Conservation (phyloP, 208 protist species). For the Trypanosoma grayi region DNA sequence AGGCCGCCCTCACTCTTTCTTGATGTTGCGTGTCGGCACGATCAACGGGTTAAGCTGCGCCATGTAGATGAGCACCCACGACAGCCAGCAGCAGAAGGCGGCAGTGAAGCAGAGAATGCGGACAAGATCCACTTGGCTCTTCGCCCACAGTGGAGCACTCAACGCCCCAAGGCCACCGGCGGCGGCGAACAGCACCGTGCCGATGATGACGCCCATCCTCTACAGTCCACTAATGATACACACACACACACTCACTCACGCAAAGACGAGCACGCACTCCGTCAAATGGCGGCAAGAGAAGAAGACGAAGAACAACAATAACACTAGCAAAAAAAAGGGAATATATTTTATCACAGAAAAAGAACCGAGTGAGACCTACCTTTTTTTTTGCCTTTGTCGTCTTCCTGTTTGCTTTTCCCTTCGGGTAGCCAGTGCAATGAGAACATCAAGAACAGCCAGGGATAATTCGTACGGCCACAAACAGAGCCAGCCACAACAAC, state of each 20-base stretch:
- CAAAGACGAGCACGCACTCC: too few relatives aligned
- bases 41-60: constrained; percentile 90
- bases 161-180: constrained; percentile 51
- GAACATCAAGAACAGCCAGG: too few relatives aligned
- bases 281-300: not conserved
- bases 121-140: constrained; percentile 80
- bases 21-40: constrained; percentile 84
- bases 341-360: not conserved
- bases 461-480: too few relatives aligned
- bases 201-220: constrained; percentile 66
- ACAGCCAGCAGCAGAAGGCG: constrained; percentile 92
- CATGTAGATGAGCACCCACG: constrained; percentile 93
- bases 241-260: too few relatives aligned
- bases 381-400: not conserved
- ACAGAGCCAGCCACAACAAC: too few relatives aligned
- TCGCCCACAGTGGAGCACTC: constrained; percentile 73
- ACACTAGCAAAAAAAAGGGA: not conserved
- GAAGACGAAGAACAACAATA: not conserved
- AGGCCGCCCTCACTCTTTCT: constrained; percentile 39
- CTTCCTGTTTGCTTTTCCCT: not conserved
- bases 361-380: not conserved
- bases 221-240: not conserved
- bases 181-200: constrained; percentile 68
- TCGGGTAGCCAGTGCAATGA: too few relatives aligned
- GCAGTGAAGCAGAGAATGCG: constrained; percentile 62